Base-by-base conservation (phyloP, 257 asterid species). In the Salvia hispanica region DNA sequence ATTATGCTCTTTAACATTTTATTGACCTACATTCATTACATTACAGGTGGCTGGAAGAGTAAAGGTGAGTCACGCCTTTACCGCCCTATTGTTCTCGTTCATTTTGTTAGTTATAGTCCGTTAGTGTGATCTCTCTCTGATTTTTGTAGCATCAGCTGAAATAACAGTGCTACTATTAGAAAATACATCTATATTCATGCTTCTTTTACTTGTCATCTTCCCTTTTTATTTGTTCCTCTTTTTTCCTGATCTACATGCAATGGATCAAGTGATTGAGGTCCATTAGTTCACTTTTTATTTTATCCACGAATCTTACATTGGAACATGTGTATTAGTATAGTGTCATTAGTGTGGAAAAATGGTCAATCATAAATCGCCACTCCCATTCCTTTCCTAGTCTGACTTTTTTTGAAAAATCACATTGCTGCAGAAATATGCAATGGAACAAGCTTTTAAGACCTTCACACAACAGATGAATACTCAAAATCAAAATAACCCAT, bases 391-490 rank as follows among this genome's bases (percentile, higher is more conserved):
- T 73, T 15, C 45, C 58, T 62, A 40, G 25, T 31, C 65, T 67
- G 37, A 70, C 68, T 18, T 64, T 51, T 51, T 51, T 53, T 13
- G 42, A 34, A 47, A 63, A 60, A 46, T 66, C 36, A 67, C 52
- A 9, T 77, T 82, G 62, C 61, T 65, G 67, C 89, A 94, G 99
- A 87, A 89, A 74, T 91, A 86, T 76, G 99, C 97, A 25, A 94
- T 94, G 96, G 95, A 91, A 72, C 97, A 94, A 85, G 99, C 97
- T 53, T 79, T 91, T 75, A 89, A 88, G 88, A 87, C 97, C 76
- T 57, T 88, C 74, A 75, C 88, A 72, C 91, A 93, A 72, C 97
- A 87, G 72, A 87, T 88, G 96, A 82, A 76, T 66, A 59, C 86
- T 52, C 96, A 91, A 75, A 91, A 80, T 61, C 96, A 91, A 75